Percentiles rank a stretch among this genome's conserved stretches.
These are phyloP conservation scores for Aurifilum marmelostoma DNA, from an alignment of 2,329 filamentous ascomycete genomes.

Conservation along the genomic window DNA sequence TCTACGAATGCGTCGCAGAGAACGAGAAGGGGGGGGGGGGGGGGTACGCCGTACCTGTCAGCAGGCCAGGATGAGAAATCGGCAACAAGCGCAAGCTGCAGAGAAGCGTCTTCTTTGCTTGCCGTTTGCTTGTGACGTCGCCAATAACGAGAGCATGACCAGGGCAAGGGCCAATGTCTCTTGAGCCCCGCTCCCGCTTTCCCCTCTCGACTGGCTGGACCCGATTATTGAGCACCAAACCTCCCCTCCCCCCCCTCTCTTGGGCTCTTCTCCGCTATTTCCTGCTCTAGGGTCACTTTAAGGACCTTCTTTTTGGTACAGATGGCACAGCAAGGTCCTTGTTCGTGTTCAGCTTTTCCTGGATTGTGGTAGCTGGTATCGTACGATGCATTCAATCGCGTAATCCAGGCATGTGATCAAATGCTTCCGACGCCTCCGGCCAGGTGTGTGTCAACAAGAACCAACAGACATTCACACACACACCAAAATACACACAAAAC, in stretches of 20 bases:
- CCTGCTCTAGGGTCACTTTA: background rate
- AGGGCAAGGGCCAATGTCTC: too few relatives aligned
- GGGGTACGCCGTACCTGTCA: conserved; percentile 1
- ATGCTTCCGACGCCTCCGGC: background rate
- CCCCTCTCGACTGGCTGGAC: background rate
- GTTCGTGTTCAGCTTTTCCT: background rate
- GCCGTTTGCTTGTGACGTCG: background rate
- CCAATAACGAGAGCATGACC: background rate
- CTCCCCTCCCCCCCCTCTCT: too few relatives aligned
- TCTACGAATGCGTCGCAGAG: background rate
- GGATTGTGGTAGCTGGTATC: background rate
- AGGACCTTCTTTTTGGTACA: background rate
- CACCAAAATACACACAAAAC: background rate
- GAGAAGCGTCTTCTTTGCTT: background rate
- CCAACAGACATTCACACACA: background rate
- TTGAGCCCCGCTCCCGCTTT: too few relatives aligned
- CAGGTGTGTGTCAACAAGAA: background rate
- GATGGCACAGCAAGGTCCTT: background rate
- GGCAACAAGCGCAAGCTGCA: background rate
- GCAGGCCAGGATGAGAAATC: background rate
- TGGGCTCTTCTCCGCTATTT: too few relatives aligned
- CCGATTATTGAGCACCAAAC: background rate
- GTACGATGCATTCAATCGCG: background rate
- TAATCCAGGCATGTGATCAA: background rate
- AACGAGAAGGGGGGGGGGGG: too few relatives aligned